phyloP scores from a whole-genome alignment of 2,329 filamentous ascomycete genomes.

The Fusarium ramigenum region DNA sequence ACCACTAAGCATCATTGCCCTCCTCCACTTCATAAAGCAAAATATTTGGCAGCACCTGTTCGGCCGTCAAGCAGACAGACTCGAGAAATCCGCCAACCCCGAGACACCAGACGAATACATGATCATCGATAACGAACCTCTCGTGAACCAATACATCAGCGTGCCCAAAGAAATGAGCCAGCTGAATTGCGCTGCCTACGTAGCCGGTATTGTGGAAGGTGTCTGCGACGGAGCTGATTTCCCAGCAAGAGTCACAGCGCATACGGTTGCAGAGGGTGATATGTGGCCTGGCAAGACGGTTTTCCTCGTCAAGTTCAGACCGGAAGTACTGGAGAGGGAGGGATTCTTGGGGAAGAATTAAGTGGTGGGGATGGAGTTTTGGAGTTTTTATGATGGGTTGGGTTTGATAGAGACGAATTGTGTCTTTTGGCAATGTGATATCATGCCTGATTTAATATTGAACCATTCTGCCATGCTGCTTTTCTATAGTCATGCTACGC shows the following conservation, averaged over 20 bases:
- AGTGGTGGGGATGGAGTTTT: constrained; percentile 24
- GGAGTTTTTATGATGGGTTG: constrained; percentile 22
- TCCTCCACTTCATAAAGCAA: constrained; percentile 95
- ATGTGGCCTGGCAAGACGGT: constrained; percentile 98
- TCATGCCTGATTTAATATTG: constrained; percentile 11
- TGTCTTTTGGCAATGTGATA: constrained; percentile 14
- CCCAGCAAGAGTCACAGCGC: constrained; percentile 87
- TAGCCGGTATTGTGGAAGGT: constrained; percentile 94
- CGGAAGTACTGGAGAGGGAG: constrained; percentile 93
- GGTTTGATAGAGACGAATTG: constrained; percentile 9
- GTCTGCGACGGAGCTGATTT: constrained; percentile 94
- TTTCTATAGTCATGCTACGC: neutral
- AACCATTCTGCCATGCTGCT: neutral
- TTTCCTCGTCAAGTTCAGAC: constrained; percentile 91
- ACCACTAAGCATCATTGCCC: constrained; percentile 86
- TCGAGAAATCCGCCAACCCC: constrained; percentile 86
- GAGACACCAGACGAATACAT: constrained; percentile 95
- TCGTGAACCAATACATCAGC: constrained; percentile 93
- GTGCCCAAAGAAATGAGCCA: constrained; percentile 96
- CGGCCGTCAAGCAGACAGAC: constrained; percentile 85
- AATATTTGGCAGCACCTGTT: constrained; percentile 94
- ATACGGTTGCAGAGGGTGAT: constrained; percentile 77
- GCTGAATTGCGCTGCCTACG: constrained; percentile 95
- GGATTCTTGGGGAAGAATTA: constrained; percentile 74
- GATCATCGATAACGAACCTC: constrained; percentile 97